Conservation (phyloP, 179 eudicot genomes). For the Beta corolliflora region DNA sequence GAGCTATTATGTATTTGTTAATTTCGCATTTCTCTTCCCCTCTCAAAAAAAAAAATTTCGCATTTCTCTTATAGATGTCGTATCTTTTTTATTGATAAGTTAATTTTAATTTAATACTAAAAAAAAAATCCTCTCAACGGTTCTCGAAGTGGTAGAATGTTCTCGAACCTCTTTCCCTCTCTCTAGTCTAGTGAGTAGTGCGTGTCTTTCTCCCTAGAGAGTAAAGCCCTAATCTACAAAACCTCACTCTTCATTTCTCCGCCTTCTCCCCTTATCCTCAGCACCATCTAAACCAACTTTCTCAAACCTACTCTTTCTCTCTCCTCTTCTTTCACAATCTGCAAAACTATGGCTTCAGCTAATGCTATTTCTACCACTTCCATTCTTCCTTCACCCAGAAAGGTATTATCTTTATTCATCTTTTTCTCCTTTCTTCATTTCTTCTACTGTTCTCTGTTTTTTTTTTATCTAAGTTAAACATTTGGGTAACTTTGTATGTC, state of each 20-base stretch:
- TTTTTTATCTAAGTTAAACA: background rate
- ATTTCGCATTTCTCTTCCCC: no score
- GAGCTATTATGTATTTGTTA: no score
- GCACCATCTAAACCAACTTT: background rate
- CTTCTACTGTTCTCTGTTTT: background rate
- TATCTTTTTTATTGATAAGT: no score
- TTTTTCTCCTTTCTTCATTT: background rate
- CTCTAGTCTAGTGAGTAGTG: background rate
- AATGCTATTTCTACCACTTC: conserved; percentile 74
- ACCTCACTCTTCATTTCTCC: background rate
- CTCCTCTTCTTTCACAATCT: conserved; percentile 3
- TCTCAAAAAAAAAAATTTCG: no score
- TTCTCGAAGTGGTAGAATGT: background rate
- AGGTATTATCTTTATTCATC: conserved; percentile 23
- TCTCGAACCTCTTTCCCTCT: background rate
- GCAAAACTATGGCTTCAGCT: conserved; percentile 61
- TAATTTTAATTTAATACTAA: no score
- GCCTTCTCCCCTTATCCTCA: conserved; percentile 28
- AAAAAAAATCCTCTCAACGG: background rate
- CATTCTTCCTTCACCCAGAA: conserved; percentile 48
- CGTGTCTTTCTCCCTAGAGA: background rate
- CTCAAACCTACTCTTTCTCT: conserved; percentile 15
- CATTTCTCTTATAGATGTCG: no score
- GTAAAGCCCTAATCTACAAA: background rate
- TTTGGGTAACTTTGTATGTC: background rate